A percentile compares a stretch with the other conserved stretches of the same genome.
Evolutionary conservation across 768 basidiomycete genomes (phyloP).

Genomic region (Ramaria sp.): DNA sequence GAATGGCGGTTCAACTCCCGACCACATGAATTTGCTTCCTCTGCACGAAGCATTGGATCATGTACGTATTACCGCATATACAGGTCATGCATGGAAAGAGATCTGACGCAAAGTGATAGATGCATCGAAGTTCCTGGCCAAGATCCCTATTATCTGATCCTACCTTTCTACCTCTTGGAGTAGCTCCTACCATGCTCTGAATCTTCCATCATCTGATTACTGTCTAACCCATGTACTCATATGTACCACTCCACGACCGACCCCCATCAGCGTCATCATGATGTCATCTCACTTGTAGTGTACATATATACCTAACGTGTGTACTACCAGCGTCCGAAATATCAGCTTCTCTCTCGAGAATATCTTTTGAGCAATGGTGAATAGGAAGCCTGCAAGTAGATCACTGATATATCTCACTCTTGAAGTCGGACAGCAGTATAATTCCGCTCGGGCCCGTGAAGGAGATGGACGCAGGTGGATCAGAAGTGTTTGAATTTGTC

Average conservation of each 20-base stretch:
- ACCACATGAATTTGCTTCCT: slow-evolving; percentile 71
- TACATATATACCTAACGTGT: not conserved
- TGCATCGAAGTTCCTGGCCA: slow-evolving; percentile 45
- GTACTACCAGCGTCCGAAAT: not conserved
- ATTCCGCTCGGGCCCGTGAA: not conserved
- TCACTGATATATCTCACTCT: not conserved
- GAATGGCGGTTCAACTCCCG: slow-evolving; percentile 42
- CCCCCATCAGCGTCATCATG: not conserved
- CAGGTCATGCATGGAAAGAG: not conserved
- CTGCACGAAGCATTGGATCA: slow-evolving; percentile 45
- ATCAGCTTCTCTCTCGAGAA: not conserved
- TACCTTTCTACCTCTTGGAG: slow-evolving; percentile 48
- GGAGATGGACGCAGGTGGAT: slow-evolving; percentile 2
- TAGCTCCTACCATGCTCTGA: slow-evolving; percentile 22
- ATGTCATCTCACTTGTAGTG: not conserved
- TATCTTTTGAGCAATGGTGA: not conserved
- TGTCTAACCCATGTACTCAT: not conserved
- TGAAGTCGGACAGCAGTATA: not conserved
- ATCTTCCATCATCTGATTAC: not conserved
- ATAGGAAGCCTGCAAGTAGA: not conserved
- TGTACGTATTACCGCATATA: slow-evolving; percentile 28
- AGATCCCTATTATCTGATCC: slow-evolving; percentile 33
- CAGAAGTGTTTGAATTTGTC: slow-evolving; percentile 5
- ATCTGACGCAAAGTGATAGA: slow-evolving; percentile 23
- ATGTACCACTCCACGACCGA: not conserved